Conservation (phyloP, 768 basidiomycete species). For the Mrakia gelida region DNA sequence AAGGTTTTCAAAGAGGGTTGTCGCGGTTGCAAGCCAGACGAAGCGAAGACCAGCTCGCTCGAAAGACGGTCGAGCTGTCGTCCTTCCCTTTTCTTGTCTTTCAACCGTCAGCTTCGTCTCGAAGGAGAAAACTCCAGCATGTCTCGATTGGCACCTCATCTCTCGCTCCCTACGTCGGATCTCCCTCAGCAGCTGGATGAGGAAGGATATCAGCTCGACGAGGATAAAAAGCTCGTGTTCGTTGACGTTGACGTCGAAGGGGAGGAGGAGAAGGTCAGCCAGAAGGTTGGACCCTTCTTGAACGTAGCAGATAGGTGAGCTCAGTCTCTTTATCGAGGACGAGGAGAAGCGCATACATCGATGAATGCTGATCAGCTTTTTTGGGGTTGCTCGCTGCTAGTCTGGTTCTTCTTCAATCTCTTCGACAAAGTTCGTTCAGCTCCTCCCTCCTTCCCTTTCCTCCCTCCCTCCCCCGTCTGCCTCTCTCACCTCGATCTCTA, state of each 20-base stretch:
- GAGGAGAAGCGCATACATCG: background rate
- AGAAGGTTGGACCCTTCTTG: slow-evolving; percentile 42
- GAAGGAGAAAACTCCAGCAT: background rate
- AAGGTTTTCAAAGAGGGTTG: background rate
- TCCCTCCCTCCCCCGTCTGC: background rate
- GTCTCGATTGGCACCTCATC: slow-evolving; percentile 3
- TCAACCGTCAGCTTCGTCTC: background rate
- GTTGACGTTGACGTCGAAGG: slow-evolving; percentile 48
- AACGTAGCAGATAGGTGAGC: slow-evolving; percentile 31
- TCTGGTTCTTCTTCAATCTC: background rate
- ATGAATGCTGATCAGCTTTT: background rate
- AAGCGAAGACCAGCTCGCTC: background rate
- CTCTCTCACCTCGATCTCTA: background rate
- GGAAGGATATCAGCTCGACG: slow-evolving; percentile 12
- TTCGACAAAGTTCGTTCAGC: slow-evolving; percentile 14
- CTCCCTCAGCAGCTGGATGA: background rate
- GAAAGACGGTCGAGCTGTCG: background rate
- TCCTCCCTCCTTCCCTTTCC: background rate
- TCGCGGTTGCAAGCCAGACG: background rate
- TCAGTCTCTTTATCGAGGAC: background rate
- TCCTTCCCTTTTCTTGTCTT: background rate
- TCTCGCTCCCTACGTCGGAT: background rate
- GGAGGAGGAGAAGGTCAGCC: slow-evolving; percentile 35
- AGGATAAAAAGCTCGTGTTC: slow-evolving; percentile 30
- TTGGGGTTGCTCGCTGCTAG: background rate